A percentile compares a stretch with the other conserved stretches of the same genome.
These are phyloP conservation scores for Cladophialophora carrionii DNA, from an alignment of 2,329 filamentous ascomycete species.

Conservation along the genomic window DNA sequence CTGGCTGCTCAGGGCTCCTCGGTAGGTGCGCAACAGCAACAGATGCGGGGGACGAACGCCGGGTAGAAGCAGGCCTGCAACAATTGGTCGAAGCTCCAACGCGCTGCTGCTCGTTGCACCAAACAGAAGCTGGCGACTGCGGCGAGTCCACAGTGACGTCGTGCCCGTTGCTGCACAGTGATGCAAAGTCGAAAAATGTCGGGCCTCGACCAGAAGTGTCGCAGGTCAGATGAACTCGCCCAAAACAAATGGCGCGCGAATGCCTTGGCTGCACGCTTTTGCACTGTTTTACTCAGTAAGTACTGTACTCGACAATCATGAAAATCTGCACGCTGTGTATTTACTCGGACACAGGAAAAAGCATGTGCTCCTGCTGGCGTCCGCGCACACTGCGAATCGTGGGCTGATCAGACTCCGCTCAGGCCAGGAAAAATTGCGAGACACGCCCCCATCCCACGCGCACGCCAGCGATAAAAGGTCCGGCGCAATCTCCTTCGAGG, in stretches of 20 bases:
- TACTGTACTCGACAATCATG: neutral
- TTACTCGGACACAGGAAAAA: neutral
- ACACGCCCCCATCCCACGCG: conserved; percentile 6
- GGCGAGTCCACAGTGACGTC: conserved; percentile 11
- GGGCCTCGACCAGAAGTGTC: conserved; percentile 1
- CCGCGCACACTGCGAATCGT: too few species aligned
- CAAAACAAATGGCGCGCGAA: conserved; percentile 1
- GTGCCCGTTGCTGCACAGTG: conserved; percentile 7
- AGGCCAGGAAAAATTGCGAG: neutral
- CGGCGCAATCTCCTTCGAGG: conserved; percentile 14
- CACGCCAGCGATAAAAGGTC: neutral
- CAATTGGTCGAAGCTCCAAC: conserved; percentile 11
- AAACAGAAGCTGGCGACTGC: conserved; percentile 14
- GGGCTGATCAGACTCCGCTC: conserved; percentile 9
- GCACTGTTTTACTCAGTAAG: neutral
- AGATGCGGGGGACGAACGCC: neutral
- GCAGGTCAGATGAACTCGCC: conserved; percentile 9
- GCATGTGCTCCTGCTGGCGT: neutral
- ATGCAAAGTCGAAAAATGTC: conserved; percentile 6
- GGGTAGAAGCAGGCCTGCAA: neutral
- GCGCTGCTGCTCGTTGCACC: conserved; percentile 4
- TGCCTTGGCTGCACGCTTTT: neutral
- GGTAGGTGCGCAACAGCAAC: neutral
- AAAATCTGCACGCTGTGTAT: neutral
- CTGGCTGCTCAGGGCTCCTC: conserved; percentile 2